phyloP scores from a whole-genome alignment of 345 rosid species.

The Citrus inodora region DNA sequence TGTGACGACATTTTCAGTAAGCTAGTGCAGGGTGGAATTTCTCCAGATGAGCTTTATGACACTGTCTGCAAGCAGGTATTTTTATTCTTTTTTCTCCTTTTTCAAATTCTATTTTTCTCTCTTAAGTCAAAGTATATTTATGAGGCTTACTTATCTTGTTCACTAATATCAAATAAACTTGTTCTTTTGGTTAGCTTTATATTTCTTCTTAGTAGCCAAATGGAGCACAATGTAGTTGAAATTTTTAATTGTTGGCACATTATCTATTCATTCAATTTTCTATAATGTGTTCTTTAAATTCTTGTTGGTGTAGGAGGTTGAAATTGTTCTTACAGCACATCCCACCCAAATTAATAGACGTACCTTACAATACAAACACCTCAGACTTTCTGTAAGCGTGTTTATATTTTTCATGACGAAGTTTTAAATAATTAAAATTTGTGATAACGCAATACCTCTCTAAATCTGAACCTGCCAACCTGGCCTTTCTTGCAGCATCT shows the following conservation, averaged over 20 bases:
- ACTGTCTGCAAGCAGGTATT: slow-evolving; percentile 88
- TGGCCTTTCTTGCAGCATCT: slow-evolving; percentile 62
- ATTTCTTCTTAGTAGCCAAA: background rate
- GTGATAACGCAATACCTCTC: background rate
- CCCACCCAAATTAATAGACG: slow-evolving; percentile 97
- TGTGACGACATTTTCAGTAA: slow-evolving; percentile 85
- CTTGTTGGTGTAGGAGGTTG: slow-evolving; percentile 65
- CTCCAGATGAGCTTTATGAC: slow-evolving; percentile 71
- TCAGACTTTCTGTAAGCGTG: slow-evolving; percentile 79
- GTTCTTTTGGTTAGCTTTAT: background rate
- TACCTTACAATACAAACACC: slow-evolving; percentile 92
- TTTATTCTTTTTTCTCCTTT: slow-evolving; percentile 7
- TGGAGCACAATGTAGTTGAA: slow-evolving; percentile 1
- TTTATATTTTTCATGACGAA: background rate
- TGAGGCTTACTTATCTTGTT: background rate
- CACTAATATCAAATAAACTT: background rate
- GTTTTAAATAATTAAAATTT: slow-evolving; percentile 2
- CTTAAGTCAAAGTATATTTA: background rate
- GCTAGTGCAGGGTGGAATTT: slow-evolving; percentile 74
- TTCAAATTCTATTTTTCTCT: slow-evolving; percentile 7
- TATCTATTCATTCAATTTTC: background rate
- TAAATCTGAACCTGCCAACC: slow-evolving; percentile 13
- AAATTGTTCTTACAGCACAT: slow-evolving; percentile 97
- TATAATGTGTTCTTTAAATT: slow-evolving; percentile 1
- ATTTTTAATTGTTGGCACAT: background rate